These are phyloP conservation scores for barley (Hordeum vulgare) DNA, from an alignment of 176 grass and related monocot species.

Conservation along the genomic window DNA sequence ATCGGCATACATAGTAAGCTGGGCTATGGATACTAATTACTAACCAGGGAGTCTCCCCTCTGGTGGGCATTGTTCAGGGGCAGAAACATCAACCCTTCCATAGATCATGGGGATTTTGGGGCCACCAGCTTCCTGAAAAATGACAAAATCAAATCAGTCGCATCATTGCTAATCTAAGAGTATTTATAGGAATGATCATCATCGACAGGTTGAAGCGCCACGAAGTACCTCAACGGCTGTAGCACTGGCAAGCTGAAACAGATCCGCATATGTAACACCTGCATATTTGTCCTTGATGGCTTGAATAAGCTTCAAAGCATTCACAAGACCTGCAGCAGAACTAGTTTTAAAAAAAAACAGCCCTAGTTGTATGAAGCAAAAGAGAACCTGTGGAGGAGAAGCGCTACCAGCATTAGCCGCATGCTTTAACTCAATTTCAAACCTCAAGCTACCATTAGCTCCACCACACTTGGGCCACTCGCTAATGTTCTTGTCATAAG, in stretches of 20 bases:
- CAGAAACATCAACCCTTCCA: slow-evolving; percentile 64
- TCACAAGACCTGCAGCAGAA: slow-evolving; percentile 52
- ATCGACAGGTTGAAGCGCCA: not conserved
- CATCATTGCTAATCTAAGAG: not conserved
- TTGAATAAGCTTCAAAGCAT: slow-evolving; percentile 73
- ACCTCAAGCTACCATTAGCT: slow-evolving; percentile 84
- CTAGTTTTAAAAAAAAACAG: not conserved
- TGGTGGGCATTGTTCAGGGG: slow-evolving; percentile 77
- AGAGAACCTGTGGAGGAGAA: not conserved
- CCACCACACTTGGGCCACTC: slow-evolving; percentile 77
- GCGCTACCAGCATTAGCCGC: slow-evolving; percentile 73
- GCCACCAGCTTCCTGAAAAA: slow-evolving; percentile 78
- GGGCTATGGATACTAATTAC: slow-evolving; percentile 5
- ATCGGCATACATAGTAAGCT: not conserved
- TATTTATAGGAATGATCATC: not conserved
- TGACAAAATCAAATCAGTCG: slow-evolving; percentile 7
- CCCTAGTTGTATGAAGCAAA: not conserved
- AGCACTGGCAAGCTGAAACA: slow-evolving; percentile 93
- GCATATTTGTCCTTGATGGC: slow-evolving; percentile 84
- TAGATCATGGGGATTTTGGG: slow-evolving; percentile 94
- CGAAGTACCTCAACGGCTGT: slow-evolving; percentile 78
- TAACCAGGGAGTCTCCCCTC: slow-evolving; percentile 87
- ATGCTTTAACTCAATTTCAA: slow-evolving; percentile 80
- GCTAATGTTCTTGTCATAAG: slow-evolving; percentile 75
- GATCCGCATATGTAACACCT: slow-evolving; percentile 68